Conservation (phyloP, 139 green algal species). For the Tetradesmus lagerheimii region DNA sequence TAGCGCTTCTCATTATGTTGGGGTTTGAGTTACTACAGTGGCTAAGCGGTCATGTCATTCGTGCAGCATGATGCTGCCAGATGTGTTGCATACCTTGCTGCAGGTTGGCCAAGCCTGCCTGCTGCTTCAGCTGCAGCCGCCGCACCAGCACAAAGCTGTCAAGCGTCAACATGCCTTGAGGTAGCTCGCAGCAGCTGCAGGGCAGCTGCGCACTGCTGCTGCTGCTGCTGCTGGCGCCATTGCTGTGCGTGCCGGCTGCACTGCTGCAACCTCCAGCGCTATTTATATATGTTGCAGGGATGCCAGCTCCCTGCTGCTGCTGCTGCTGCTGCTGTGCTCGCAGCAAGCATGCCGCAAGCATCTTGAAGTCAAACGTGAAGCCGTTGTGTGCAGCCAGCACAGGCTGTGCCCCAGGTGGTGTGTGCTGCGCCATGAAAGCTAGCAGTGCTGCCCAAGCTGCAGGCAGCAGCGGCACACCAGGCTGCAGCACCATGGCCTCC, state of each 20-base stretch:
- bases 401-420: neutral
- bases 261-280: neutral
- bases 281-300: neutral
- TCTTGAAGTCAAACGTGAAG: slow-evolving; percentile 23
- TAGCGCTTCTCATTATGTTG: neutral
- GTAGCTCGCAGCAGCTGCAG: neutral
- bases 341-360: neutral
- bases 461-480: neutral
- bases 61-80: neutral
- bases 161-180: neutral
- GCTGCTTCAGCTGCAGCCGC: neutral
- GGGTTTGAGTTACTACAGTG: neutral
- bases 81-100: neutral
- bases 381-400: slow-evolving; percentile 36
- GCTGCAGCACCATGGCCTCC: neutral
- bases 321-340: neutral
- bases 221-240: neutral
- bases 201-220: neutral
- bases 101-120: neutral
- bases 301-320: neutral
- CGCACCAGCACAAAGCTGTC: neutral
- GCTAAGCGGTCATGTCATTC: neutral
- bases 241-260: neutral
- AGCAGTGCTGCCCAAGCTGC: neutral
- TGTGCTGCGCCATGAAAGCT: neutral